phyloP scores from a whole-genome alignment of 352 stramenopile genomes.

The Achlya hypogyna region DNA sequence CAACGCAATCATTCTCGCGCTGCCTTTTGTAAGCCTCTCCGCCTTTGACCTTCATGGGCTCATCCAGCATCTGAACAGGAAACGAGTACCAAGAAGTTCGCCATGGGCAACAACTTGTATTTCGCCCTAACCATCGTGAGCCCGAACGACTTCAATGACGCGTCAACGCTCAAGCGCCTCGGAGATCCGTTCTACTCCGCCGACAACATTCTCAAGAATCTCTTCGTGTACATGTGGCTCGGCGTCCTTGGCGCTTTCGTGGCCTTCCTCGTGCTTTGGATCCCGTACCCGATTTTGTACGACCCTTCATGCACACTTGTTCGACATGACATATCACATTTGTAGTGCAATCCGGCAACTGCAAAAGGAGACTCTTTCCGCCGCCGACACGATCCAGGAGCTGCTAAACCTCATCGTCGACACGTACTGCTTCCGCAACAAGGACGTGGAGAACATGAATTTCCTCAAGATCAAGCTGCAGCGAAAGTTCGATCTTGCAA shows the following conservation, averaged over 20 bases:
- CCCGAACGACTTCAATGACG: slow-evolving; percentile 37
- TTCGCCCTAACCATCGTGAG: slow-evolving; percentile 69
- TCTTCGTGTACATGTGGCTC: slow-evolving; percentile 68
- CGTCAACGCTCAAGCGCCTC: slow-evolving; percentile 34
- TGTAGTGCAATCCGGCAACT: slow-evolving; percentile 48
- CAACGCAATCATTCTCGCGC: slow-evolving; percentile 46
- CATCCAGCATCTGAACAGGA: slow-evolving; percentile 20
- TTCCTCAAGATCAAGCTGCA: slow-evolving; percentile 62
- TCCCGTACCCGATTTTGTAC: slow-evolving; percentile 75
- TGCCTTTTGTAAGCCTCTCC: slow-evolving; percentile 30
- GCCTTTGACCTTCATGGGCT: not conserved
- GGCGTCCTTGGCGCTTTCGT: slow-evolving; percentile 59
- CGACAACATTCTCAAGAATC: slow-evolving; percentile 57
- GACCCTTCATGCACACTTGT: not conserved
- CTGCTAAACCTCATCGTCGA: slow-evolving; percentile 75
- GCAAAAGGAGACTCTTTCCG: slow-evolving; percentile 36
- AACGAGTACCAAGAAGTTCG: slow-evolving; percentile 82
- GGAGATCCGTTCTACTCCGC: slow-evolving; percentile 44
- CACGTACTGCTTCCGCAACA: slow-evolving; percentile 83
- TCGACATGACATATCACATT: not conserved
- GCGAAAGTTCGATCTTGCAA: slow-evolving; percentile 53
- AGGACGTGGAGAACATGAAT: slow-evolving; percentile 77
- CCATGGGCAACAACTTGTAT: slow-evolving; percentile 73
- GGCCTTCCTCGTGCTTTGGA: slow-evolving; percentile 61
- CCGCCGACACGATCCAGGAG: slow-evolving; percentile 49